Evolutionary conservation across 2,329 filamentous ascomycete genomes (phyloP).

Genomic region (Dactylella cylindrospora): DNA sequence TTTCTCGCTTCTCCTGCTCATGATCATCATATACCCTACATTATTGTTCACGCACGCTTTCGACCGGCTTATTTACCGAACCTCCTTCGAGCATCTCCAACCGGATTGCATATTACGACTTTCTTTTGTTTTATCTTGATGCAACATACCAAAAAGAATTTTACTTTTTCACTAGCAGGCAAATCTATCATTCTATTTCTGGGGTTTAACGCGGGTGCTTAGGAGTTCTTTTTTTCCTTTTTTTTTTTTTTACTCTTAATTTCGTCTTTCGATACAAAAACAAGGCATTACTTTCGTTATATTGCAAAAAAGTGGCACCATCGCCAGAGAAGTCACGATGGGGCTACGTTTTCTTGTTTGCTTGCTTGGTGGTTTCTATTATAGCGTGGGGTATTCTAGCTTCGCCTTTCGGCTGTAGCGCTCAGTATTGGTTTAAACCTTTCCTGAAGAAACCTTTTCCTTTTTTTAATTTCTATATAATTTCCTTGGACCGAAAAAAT

Average conservation of each 20-base stretch:
- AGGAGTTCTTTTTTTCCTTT: constrained; percentile 29
- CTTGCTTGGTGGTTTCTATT: too few species aligned
- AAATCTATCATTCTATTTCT: constrained; percentile 17
- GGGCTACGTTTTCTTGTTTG: constrained; percentile 20
- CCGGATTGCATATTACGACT: too few species aligned
- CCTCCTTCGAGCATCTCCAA: too few species aligned
- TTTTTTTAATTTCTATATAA: constrained; percentile 30
- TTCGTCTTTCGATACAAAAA: too few species aligned
- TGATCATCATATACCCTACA: constrained; percentile 21
- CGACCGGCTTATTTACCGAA: not conserved
- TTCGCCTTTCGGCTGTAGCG: too few species aligned
- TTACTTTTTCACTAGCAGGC: not conserved
- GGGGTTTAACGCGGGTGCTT: constrained; percentile 25
- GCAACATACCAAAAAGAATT: constrained; percentile 6
- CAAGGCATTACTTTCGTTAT: constrained; percentile 3
- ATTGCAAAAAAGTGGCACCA: constrained; percentile 9
- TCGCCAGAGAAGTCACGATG: constrained; percentile 36
- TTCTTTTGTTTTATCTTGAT: constrained; percentile 42
- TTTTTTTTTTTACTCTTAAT: constrained; percentile 1
- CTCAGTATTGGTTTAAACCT: too few species aligned
- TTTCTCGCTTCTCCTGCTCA: not conserved
- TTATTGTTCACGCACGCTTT: constrained; percentile 1
- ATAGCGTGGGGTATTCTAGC: too few species aligned
- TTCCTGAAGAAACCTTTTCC: too few species aligned
- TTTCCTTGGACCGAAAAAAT: constrained; percentile 16